Evolutionary conservation across 1,284 basidiomycete genomes (phyloP).

Genomic region (Melampsora larici-populina): DNA sequence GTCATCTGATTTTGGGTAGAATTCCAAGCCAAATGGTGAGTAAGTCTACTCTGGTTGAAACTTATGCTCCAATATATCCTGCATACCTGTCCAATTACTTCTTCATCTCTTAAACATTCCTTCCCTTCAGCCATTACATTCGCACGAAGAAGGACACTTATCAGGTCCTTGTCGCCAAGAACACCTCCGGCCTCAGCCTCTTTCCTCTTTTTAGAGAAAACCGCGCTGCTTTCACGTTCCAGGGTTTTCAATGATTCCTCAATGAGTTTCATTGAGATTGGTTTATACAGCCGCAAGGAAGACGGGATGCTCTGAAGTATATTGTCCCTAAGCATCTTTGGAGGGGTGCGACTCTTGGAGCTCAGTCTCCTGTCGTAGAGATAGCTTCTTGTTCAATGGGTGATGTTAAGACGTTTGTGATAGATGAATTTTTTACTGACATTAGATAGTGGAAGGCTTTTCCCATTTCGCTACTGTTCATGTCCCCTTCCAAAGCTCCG

Average conservation of each 20-base stretch:
- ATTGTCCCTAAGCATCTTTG: not conserved
- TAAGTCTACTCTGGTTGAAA: no score
- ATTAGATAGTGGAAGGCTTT: not conserved
- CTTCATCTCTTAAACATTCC: not conserved
- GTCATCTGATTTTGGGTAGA: no score
- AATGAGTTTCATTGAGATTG: not conserved
- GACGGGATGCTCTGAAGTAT: not conserved
- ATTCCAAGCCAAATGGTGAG: no score
- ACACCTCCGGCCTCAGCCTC: not conserved
- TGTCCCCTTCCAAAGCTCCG: not conserved
- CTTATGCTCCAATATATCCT: no score
- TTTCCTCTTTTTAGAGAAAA: conserved; percentile 10
- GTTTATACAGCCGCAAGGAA: not conserved
- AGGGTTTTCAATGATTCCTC: not conserved
- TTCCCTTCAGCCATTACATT: not conserved
- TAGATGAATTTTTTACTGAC: not conserved
- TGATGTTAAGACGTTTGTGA: not conserved
- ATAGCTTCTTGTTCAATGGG: not conserved
- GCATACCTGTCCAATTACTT: not conserved
- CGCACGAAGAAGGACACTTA: not conserved
- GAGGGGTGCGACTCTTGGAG: no score
- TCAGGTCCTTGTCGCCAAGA: not conserved
- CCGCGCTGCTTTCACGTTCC: not conserved
- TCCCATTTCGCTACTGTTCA: not conserved
- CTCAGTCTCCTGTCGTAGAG: no score